Evolutionary conservation across 2,329 filamentous ascomycete genomes (phyloP).

Genomic region (Plenodomus lindquistii): DNA sequence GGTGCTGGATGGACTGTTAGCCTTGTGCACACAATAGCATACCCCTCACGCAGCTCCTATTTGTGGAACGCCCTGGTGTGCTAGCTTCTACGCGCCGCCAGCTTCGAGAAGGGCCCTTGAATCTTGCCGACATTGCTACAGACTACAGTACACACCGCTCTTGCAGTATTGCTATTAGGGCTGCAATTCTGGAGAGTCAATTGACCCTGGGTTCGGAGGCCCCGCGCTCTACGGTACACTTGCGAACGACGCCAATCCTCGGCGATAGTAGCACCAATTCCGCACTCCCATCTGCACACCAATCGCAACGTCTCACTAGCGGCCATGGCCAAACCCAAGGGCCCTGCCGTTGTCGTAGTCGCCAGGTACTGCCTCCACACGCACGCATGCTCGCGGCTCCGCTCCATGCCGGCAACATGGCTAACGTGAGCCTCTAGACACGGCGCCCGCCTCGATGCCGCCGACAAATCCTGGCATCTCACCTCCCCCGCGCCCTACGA

Average conservation of each 20-base stretch:
- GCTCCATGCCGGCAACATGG: constrained; percentile 6
- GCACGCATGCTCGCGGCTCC: constrained; percentile 3
- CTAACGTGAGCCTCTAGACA: constrained; percentile 60
- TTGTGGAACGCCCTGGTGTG: constrained; percentile 19
- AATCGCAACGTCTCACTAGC: constrained; percentile 17
- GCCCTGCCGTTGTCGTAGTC: constrained; percentile 55
- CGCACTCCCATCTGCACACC: constrained; percentile 10
- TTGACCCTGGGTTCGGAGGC: not conserved
- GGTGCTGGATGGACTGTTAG: constrained; percentile 1
- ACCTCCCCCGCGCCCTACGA: constrained; percentile 94
- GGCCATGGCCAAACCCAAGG: constrained; percentile 49
- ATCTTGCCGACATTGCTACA: constrained; percentile 7
- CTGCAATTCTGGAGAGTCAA: not conserved
- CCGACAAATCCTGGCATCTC: constrained; percentile 93
- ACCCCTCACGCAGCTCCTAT: constrained; percentile 4
- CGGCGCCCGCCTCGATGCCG: constrained; percentile 89
- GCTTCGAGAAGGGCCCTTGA: constrained; percentile 14
- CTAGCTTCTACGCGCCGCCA: constrained; percentile 24
- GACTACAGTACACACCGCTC: constrained; percentile 5
- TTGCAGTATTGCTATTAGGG: not conserved
- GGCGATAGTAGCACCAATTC: constrained; percentile 6
- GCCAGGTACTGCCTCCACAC: constrained; percentile 46
- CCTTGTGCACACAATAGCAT: not conserved
- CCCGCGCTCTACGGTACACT: not conserved
- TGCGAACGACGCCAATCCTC: not conserved